phyloP scores from a whole-genome alignment of 257 asterid genomes.

The Rubia yunnanensis region DNA sequence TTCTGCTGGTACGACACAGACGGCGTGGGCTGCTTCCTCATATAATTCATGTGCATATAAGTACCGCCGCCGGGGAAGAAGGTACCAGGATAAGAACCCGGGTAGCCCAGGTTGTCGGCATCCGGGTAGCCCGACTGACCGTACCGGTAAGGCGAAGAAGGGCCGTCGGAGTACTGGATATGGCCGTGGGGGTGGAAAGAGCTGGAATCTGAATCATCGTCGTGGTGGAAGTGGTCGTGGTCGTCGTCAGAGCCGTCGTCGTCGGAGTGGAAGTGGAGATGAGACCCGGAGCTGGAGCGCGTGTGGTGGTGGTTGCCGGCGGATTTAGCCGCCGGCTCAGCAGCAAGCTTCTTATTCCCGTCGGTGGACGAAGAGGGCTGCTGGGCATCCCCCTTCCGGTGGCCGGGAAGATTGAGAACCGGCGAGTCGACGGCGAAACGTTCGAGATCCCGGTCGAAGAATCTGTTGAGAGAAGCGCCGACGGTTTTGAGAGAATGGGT shows the following conservation, averaged over 20 bases:
- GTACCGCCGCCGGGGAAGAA: conserved; percentile 22
- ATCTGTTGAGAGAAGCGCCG: conserved; percentile 56
- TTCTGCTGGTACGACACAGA: conserved; percentile 62
- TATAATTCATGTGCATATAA: conserved; percentile 53
- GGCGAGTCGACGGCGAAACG: conserved; percentile 30
- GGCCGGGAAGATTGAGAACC: conserved; percentile 45
- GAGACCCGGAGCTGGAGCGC: conserved; percentile 73
- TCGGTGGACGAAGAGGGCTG: conserved; percentile 26
- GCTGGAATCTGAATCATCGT: conserved; percentile 37
- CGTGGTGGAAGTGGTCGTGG: conserved; percentile 38
- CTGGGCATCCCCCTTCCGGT: conserved; percentile 20
- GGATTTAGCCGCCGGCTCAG: conserved; percentile 21
- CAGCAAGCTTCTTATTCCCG: conserved; percentile 19
- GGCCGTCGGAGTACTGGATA: conserved; percentile 14
- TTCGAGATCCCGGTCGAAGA: conserved; percentile 55
- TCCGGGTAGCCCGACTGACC: conserved; percentile 10
- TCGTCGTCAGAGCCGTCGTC: conserved; percentile 25
- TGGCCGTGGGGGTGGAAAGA: conserved; percentile 40
- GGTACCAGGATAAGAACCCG: background rate
- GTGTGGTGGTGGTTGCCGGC: conserved; percentile 33
- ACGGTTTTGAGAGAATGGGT: conserved; percentile 59
- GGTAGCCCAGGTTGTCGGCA: background rate
- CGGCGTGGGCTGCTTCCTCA: conserved; percentile 65
- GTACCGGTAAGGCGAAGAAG: conserved; percentile 13
- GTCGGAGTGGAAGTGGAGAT: conserved; percentile 63